Evolutionary conservation across 2,329 filamentous ascomycete genomes (phyloP).

Genomic region (Colletotrichum cuscutae): DNA sequence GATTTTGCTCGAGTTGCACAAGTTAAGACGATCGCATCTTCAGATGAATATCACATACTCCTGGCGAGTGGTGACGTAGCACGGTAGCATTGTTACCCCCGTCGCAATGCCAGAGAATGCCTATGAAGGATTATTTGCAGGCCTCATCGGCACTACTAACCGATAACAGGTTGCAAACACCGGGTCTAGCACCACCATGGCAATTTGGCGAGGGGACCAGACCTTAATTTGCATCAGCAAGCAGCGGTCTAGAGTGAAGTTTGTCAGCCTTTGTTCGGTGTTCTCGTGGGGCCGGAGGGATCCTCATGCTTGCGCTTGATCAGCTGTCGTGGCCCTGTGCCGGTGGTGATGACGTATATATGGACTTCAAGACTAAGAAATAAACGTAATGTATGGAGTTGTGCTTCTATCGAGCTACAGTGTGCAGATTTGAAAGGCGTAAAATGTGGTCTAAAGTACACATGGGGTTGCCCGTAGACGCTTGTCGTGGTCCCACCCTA

Average conservation of each 20-base stretch:
- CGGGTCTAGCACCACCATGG: background rate
- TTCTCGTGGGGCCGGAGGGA: no score
- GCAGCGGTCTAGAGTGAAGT: no score
- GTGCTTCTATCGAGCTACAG: no score
- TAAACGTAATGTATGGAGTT: no score
- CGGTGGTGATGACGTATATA: no score
- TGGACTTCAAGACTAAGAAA: no score
- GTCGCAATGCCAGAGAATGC: background rate
- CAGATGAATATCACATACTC: constrained; percentile 4
- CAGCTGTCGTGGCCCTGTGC: no score
- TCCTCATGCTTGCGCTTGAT: no score
- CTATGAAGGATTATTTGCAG: background rate
- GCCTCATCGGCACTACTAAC: background rate
- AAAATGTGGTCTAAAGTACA: no score
- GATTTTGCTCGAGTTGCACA: background rate
- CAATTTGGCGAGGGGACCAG: background rate
- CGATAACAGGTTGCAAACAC: background rate
- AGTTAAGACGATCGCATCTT: background rate
- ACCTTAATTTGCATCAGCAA: no score
- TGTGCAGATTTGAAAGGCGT: no score
- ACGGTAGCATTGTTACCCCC: background rate
- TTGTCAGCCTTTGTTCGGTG: no score
- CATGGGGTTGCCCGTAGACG: background rate
- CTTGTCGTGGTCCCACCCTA: background rate
- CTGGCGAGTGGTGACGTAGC: constrained; percentile 1